Evolutionary conservation across 371 early-diverging fungal genomes (phyloP), one percentile per base, ranked within the genome.

Genomic region (Zopfochytrium polystomum): DNA sequence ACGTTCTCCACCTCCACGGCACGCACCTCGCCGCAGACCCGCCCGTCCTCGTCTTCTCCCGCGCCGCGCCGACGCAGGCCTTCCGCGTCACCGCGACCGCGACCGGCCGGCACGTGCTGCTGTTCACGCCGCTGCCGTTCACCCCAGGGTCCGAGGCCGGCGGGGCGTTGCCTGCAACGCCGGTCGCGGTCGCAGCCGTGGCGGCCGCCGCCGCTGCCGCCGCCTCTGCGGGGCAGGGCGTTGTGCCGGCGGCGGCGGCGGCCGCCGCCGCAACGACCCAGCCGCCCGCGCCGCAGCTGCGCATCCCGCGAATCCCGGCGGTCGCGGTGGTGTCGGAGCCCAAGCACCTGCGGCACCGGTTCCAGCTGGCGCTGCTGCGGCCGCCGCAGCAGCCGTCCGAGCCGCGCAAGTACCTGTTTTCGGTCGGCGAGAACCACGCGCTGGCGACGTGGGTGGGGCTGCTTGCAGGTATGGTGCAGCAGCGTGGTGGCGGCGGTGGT

Each of bases 1-100:
- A 18, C 38, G 38, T 38, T 18, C 38, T 7, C 38, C 81, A 81
- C 57, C 61, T 86, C 4, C 67, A 82, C 26, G 85, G 85, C 7
- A 80, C 80, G 30, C 85, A 86, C 61, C 63, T 87, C 18, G 68
- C 66, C 9, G 81, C 80, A 49, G 70, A 82, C 26, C 87, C 86
- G 1, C 74, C 80, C n/a, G 67, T 84, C 0, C 75, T 85, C 2
- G 42, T 31, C 4, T 58, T 64, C 45, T 38, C 38, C 11, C 38
- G 11, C 38, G 18, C 38, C 38, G 38, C 11, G 11, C 18, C 38
- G 38, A 38, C 18, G 38, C 18, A 7, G 7, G 38, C 7, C 11
- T 38, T 38, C 38, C 38, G 38, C 38, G 11, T 38, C 11, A 7
- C 11, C 38, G 38, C 38, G 38, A 18, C 38, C 38, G 38, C 38